Base-by-base conservation (phyloP, 192 early-diverging fungal species). In the Backusella mclennaniae region DNA sequence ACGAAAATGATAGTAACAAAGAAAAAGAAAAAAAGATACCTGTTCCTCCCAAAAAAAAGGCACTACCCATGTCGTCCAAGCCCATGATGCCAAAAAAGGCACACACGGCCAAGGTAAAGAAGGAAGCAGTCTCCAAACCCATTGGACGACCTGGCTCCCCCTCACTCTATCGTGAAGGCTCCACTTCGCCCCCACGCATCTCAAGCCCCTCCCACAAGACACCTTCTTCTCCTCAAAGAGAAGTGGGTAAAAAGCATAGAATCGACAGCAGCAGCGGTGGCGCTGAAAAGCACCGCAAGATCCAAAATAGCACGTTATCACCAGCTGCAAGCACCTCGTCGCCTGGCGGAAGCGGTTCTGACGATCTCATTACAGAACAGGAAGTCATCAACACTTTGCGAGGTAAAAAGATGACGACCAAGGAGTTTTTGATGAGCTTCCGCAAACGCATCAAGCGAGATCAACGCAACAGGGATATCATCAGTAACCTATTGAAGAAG, bases 341-440 rank as follows among this genome's bases (percentile, higher is more conserved):
- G 12, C 56, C 56, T 63, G 11, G 23, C 29, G 26, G 11, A 14
- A 3, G 23, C 29, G 56, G 23, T 2, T 21, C 19, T 63, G 14
- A 21, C 0, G 76, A 83, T 49, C 71, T 92, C 15, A 92, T 94
- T 44, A 92, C 90, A 21, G 90, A 92, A 73, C 82, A 85, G 23
- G 93, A 94, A 75, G 90, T 94, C 3, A 82, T 92, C 31, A 59
- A 77, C 17, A 83, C 86, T 4, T 56, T 91, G 31, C 88, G 90
- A 69, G 88, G 82, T 46, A 85, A 81, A 39, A 80, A 84, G 17
- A 82, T 89, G 81, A 89, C 88, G 3, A 90, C 91, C 36, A 88
- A 89, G 76, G 90, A 92, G 35, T 84, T 94, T 19, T 86, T 94
- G 46, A 79, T 82, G 44, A 83, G 81, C 12, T 85, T 94, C 75